Conservation (phyloP, 139 green algal genomes). For the Tetradesmus lagerheimii region DNA sequence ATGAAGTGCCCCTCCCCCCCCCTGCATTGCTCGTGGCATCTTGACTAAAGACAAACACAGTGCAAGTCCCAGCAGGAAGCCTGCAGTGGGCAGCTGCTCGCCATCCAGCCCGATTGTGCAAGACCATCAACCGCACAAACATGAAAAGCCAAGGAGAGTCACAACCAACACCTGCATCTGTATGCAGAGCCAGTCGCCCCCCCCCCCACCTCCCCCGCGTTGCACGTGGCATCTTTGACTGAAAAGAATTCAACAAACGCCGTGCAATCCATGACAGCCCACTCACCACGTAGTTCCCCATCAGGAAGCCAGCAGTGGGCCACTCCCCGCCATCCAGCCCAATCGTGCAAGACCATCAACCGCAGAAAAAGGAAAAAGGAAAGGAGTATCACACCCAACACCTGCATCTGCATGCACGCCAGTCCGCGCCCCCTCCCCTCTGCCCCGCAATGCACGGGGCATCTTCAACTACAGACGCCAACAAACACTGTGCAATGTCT, state of each 20-base stretch:
- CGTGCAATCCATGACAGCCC: too few relatives aligned
- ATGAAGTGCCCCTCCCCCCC: background rate
- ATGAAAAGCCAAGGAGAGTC: too few relatives aligned
- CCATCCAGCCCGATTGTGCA: conserved; percentile 55
- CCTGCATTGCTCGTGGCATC: too few relatives aligned
- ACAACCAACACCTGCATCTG: background rate
- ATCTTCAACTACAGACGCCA: too few relatives aligned
- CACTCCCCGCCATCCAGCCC: conserved; percentile 48
- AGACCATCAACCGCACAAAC: too few relatives aligned
- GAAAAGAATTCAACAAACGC: too few relatives aligned
- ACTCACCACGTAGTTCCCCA: conserved; percentile 50
- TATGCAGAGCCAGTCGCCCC: background rate
- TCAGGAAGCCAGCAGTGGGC: conserved; percentile 57
- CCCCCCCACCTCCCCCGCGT: too few relatives aligned
- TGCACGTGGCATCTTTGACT: too few relatives aligned
- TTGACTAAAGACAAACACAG: too few relatives aligned
- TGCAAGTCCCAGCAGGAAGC: conserved; percentile 64
- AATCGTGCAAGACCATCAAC: conserved; percentile 51
- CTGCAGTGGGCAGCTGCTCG: conserved; percentile 37
- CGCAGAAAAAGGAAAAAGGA: too few relatives aligned
- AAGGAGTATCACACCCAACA: too few relatives aligned
- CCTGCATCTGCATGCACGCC: background rate
- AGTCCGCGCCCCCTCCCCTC: background rate
- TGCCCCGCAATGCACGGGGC: conserved; percentile 45
- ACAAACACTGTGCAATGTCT: too few relatives aligned